phyloP scores from a whole-genome alignment of 352 stramenopile genomes.

The Pythium rishiriense region DNA sequence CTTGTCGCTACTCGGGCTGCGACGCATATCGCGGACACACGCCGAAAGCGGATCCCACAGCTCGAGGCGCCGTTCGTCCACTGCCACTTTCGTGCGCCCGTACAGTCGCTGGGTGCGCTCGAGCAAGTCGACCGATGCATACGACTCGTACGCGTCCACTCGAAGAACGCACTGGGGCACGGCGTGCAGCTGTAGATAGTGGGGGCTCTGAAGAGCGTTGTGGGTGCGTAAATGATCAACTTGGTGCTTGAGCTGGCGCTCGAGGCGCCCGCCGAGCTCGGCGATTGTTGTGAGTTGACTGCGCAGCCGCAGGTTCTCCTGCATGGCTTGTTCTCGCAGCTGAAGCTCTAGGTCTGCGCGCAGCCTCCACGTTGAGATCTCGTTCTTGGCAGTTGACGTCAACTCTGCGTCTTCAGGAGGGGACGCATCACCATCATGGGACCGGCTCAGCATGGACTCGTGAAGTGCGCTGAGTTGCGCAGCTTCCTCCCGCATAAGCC shows the following conservation, averaged over 20 bases:
- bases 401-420: too few species aligned
- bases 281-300: not conserved
- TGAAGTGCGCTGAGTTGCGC: not conserved
- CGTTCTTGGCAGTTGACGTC: not conserved
- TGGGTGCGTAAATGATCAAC: not conserved
- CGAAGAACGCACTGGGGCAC: too few species aligned
- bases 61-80: not conserved
- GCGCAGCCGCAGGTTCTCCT: not conserved
- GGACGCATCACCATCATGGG: not conserved
- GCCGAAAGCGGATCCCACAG: not conserved
- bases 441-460: not conserved
- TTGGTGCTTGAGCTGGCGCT: conserved; percentile 2
- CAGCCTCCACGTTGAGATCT: not conserved
- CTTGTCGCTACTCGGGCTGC: conserved; percentile 10
- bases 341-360: not conserved
- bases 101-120: not conserved
- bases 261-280: not conserved
- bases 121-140: not conserved
- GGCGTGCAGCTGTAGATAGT: not conserved
- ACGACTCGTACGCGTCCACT: not conserved
- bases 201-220: not conserved
- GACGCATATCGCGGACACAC: not conserved
- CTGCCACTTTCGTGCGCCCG: not conserved
- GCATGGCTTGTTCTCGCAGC: not conserved
- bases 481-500: not conserved